Evolutionary conservation across 2,329 filamentous ascomycete species (phyloP), one percentile per base, ranked within the genome.

Genomic region (Aspergillus piperis): DNA sequence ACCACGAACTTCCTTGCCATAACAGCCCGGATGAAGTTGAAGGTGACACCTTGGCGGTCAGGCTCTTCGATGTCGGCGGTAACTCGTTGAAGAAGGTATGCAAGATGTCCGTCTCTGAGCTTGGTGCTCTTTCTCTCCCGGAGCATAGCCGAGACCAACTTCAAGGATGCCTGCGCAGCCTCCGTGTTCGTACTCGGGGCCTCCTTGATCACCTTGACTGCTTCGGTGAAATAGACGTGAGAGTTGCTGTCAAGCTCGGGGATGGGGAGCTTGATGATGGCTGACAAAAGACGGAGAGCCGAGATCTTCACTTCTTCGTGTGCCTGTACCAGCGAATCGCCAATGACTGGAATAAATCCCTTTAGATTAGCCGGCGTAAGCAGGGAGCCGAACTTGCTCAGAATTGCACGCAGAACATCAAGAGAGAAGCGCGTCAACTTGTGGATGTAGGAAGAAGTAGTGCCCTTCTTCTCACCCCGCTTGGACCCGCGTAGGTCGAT

Each of bases 221-320:
- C 93, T 76, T 98, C 93, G 53, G 89, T 89, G 62, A 92, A 84
- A 58, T 96, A 95, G 1, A 97, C 87, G 53, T 89, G 87, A 7
- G 87, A 88, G 62, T 88, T 86, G 30, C 88, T 84, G 56, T 91
- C 88, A 47, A 90, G 83, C 59, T 88, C 81, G 1, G 82, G 81
- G 67, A 97, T 84, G 0, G 91, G 91, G 4, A 97, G 89, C 71
- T 91, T 94, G 75, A 92, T 88, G 61, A 98, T 88, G 1, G 91
- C 88, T 0, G 88, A 89, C 25, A 99, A 82, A n/a, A 98, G 81
- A 64, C 92, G 88, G 71, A 98, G 88, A 10, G 92, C 88, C 1
- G 94, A 89, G 36, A 96, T 86, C 78, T 96, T 95, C 61, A 99
- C 90, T 73, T 99, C 95, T 70, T 98, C 94, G 71, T 97, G 91